Evolutionary conservation across 169 alveolate genomes (phyloP).

Genomic region (Cryptosporidium baileyi): DNA sequence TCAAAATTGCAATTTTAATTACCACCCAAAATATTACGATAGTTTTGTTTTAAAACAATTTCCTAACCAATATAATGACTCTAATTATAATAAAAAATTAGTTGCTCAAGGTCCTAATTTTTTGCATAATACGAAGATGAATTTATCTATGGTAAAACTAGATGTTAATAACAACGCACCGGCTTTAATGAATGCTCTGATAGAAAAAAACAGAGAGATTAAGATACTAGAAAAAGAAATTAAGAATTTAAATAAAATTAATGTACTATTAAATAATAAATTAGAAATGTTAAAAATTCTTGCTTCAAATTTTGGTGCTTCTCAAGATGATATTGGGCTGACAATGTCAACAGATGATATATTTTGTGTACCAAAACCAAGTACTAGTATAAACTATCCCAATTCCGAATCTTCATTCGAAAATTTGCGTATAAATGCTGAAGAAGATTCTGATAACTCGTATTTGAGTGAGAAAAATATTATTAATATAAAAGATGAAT

Average conservation of each 20-base stretch:
- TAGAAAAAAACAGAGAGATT: slow-evolving; percentile 43
- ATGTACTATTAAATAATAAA: slow-evolving; percentile 25
- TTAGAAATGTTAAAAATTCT: slow-evolving; percentile 45
- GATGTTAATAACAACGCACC: slow-evolving; percentile 63
- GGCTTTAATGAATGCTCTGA: slow-evolving; percentile 38
- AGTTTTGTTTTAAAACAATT: too few relatives aligned
- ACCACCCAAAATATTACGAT: too few relatives aligned
- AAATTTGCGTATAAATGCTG: slow-evolving; percentile 20
- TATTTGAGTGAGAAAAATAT: background rate
- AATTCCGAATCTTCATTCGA: slow-evolving; percentile 42
- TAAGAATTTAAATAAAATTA: slow-evolving; percentile 17
- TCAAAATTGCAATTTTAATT: too few relatives aligned
- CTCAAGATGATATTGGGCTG: slow-evolving; percentile 43
- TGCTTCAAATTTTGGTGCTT: slow-evolving; percentile 66
- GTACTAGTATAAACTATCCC: slow-evolving; percentile 22
- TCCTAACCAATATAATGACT: too few relatives aligned
- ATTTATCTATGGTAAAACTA: slow-evolving; percentile 32
- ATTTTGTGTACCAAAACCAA: slow-evolving; percentile 43
- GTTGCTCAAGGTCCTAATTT: slow-evolving; percentile 68
- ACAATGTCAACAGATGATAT: slow-evolving; percentile 62
- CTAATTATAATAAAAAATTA: slow-evolving; percentile 30
- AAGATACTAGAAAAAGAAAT: slow-evolving; percentile 44
- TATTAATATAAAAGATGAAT: background rate
- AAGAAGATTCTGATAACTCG: slow-evolving; percentile 15
- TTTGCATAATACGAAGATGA: slow-evolving; percentile 40